phyloP scores from a whole-genome alignment of 164 flowering plant genomes.

The Vitis amurensis region DNA sequence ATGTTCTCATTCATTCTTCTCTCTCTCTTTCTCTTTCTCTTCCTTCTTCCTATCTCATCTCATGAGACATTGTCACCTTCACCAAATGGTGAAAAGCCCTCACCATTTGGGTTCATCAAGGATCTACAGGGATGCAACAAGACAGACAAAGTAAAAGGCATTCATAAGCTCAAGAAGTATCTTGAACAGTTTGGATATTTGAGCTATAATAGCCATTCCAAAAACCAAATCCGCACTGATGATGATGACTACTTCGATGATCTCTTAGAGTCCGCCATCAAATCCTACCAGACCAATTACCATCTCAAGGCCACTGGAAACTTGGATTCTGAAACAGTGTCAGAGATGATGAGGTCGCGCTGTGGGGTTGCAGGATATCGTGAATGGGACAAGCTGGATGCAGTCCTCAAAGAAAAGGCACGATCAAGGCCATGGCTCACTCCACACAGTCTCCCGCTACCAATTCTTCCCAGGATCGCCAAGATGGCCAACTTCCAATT shows the following conservation, averaged over 20 bases:
- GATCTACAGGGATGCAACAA: not conserved
- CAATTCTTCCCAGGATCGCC: constrained; percentile 6
- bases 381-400: constrained; percentile 17
- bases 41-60: too few species aligned
- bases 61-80: too few species aligned
- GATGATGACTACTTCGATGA: constrained; percentile 28
- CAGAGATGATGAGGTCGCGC: constrained; percentile 18
- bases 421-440: not conserved
- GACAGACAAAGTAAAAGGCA: not conserved
- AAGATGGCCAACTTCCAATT: constrained; percentile 8
- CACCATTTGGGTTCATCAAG: not conserved
- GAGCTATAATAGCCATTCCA: not conserved
- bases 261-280: constrained; percentile 25
- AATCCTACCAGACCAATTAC: constrained; percentile 26
- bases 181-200: constrained; percentile 31
- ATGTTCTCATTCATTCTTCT: too few species aligned
- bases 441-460: constrained; percentile 9
- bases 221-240: not conserved
- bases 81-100: too few species aligned
- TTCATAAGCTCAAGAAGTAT: constrained; percentile 18
- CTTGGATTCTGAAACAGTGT: constrained; percentile 23
- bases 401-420: not conserved
- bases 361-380: constrained; percentile 36
- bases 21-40: too few species aligned
- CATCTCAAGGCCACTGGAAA: constrained; percentile 27